phyloP scores from a whole-genome alignment of 495 filamentous ascomycete genomes.

The Neurospora sp. region DNA sequence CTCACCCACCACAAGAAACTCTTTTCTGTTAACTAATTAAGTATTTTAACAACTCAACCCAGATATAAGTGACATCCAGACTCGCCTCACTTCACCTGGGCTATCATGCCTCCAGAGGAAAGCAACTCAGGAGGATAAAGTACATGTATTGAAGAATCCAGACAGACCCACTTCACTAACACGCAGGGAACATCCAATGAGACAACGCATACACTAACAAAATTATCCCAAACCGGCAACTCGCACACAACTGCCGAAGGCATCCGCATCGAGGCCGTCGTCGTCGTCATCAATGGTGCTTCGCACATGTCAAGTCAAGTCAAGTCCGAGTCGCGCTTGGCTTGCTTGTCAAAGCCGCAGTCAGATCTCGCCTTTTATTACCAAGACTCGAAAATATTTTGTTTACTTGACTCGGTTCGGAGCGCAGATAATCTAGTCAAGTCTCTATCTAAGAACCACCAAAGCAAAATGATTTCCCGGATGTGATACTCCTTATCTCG shows the following conservation, averaged over 20 bases:
- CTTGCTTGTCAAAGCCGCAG: not conserved
- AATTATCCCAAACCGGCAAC: not conserved
- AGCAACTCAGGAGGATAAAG: not conserved
- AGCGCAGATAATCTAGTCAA: not conserved
- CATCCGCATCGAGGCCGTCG: not conserved
- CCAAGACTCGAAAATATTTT: not conserved
- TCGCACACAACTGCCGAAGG: not conserved
- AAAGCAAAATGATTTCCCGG: not conserved
- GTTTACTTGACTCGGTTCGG: not conserved
- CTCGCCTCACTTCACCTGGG: not conserved
- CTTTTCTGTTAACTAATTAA: not conserved
- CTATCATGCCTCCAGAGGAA: not conserved
- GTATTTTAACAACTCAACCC: not conserved
- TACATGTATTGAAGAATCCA: not conserved
- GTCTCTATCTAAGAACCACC: not conserved
- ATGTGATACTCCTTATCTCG: not conserved
- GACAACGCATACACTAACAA: not conserved
- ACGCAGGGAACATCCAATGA: not conserved
- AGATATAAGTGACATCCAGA: not conserved
- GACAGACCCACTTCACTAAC: not conserved
- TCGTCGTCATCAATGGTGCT: not conserved
- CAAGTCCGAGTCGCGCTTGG: not conserved
- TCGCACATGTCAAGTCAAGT: not conserved
- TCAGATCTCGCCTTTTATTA: not conserved
- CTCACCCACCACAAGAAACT: not conserved